Evolutionary conservation across 257 asterid species (phyloP).

Genomic region (Nicotiana undulata): DNA sequence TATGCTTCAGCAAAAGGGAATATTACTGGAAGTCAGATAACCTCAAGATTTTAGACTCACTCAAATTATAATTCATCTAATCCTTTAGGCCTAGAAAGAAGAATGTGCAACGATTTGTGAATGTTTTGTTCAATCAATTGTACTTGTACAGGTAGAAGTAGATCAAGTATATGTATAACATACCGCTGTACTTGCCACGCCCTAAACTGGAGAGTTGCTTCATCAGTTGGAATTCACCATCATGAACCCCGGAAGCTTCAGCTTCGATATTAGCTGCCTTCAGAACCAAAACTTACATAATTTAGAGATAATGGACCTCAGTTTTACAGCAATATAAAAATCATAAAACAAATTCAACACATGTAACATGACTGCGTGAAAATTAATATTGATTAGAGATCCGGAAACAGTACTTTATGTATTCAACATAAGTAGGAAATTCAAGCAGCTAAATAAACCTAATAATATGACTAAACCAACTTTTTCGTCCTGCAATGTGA

Average conservation of each 20-base stretch:
- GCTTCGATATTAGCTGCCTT: constrained; percentile 77
- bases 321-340: background rate
- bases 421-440: background rate
- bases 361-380: background rate
- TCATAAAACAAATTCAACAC: too few relatives aligned
- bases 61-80: background rate
- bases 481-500: background rate
- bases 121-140: background rate
- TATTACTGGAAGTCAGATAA: background rate
- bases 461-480: background rate
- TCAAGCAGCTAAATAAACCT: background rate
- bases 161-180: constrained; percentile 3
- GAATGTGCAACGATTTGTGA: background rate
- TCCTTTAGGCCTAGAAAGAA: background rate
- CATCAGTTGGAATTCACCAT: constrained; percentile 63
- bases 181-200: constrained; percentile 66
- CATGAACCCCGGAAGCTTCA: constrained; percentile 65
- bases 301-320: background rate
- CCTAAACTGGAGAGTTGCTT: constrained; percentile 52
- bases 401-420: background rate
- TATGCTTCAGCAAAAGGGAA: background rate
- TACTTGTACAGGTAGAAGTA: background rate
- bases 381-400: background rate
- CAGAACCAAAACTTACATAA: constrained; percentile 8
- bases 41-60: background rate